Conservation (phyloP, 2,329 filamentous ascomycete species). For the Colletotrichum acutatum region DNA sequence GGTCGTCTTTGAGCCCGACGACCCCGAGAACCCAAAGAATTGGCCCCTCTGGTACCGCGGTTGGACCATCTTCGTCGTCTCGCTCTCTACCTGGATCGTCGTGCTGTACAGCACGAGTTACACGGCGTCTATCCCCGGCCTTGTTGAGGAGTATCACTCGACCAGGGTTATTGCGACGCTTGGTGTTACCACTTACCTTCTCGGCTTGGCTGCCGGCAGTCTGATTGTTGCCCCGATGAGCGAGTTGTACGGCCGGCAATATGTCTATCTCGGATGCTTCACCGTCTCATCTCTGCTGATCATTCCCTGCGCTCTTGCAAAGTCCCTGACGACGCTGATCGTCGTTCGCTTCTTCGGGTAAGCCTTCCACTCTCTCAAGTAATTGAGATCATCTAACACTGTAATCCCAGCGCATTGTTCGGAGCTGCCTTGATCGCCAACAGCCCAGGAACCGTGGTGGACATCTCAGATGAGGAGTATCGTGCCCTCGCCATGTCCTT, state of each 20-base stretch:
- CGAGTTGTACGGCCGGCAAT: constrained; percentile 75
- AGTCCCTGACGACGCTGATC: constrained; percentile 75
- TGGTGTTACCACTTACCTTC: constrained; percentile 81
- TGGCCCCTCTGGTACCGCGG: constrained; percentile 67
- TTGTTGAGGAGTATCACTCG: constrained; percentile 74
- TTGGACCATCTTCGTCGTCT: constrained; percentile 57
- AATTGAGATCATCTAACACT: constrained; percentile 36
- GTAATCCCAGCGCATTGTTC: constrained; percentile 58
- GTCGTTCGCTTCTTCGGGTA: constrained; percentile 78
- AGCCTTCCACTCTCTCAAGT: constrained; percentile 37
- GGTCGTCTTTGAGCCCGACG: constrained; percentile 75
- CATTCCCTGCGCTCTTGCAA: constrained; percentile 77
- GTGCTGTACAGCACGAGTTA: constrained; percentile 84
- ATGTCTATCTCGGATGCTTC: constrained; percentile 77
- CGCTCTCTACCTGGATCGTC: constrained; percentile 59
- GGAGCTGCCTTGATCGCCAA: constrained; percentile 87
- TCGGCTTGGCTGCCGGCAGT: constrained; percentile 78
- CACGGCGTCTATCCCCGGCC: constrained; percentile 75
- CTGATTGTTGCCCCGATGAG: constrained; percentile 79
- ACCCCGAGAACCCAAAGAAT: constrained; percentile 73
- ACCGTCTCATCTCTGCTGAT: constrained; percentile 74
- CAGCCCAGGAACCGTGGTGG: constrained; percentile 83
- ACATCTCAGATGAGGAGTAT: constrained; percentile 83
- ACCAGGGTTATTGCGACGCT: constrained; percentile 73
- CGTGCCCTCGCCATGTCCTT: constrained; percentile 85